A percentile compares a stretch with the other conserved stretches of the same genome.
These are phyloP conservation scores for Leonotis leonurus DNA, from an alignment of 257 asterid genomes.

Conservation along the genomic window DNA sequence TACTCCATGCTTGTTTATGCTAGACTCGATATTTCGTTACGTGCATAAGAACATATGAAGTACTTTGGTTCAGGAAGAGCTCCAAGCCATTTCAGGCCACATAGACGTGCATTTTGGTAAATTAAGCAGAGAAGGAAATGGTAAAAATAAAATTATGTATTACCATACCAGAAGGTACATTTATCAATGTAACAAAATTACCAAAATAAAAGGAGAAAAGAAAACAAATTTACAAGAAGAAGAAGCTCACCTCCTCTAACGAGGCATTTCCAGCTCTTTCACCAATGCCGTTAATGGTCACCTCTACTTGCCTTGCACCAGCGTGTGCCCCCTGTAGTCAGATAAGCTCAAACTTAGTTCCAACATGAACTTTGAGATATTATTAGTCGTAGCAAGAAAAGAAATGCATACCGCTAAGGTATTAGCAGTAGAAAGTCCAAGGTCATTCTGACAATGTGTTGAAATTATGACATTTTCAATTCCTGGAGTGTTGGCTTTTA, in stretches of 20 bases:
- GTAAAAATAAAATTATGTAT: neutral
- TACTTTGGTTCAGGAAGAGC: neutral
- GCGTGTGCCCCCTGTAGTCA: slow-evolving; percentile 70
- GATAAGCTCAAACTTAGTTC: slow-evolving; percentile 14
- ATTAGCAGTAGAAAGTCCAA: slow-evolving; percentile 86
- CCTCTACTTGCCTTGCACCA: slow-evolving; percentile 95
- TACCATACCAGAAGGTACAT: neutral
- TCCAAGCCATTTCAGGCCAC: neutral
- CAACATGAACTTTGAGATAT: neutral
- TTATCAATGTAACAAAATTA: neutral
- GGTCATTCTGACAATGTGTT: slow-evolving; percentile 91
- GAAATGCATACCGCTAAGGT: slow-evolving; percentile 55
- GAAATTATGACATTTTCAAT: slow-evolving; percentile 73
- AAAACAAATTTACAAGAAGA: neutral
- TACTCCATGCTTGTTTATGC: neutral
- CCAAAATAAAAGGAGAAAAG: neutral
- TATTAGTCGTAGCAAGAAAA: neutral
- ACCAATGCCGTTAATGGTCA: slow-evolving; percentile 91
- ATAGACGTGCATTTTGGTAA: neutral
- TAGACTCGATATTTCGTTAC: neutral
- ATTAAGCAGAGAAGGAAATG: neutral
- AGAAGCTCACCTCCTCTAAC: slow-evolving; percentile 72
- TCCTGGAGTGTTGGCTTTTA: slow-evolving; percentile 72
- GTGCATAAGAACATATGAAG: neutral
- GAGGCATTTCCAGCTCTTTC: slow-evolving; percentile 99